Evolutionary conservation across 352 stramenopile species (phyloP), one percentile per base, ranked within the genome.

Genomic region (Plasmopara muralis): DNA sequence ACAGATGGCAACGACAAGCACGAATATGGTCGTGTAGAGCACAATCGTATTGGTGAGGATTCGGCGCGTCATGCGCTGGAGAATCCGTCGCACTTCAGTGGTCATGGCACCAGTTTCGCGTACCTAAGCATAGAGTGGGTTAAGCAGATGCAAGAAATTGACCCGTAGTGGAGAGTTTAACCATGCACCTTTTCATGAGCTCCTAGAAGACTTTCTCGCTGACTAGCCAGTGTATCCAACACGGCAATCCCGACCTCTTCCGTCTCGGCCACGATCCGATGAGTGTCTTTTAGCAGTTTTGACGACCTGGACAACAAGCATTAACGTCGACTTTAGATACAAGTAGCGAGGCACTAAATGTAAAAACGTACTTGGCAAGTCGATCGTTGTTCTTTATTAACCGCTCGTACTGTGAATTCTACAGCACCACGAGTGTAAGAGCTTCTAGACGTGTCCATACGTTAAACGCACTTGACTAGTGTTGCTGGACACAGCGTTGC

Each of bases 1-100:
- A 57, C 65, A 84, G 45, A 92, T 92, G 6, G 74, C 67, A 14
- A 64, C 64, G 15, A 87, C 56, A 53, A 92, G 76, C 10, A 84
- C 46, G 29, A 74, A 68, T 50, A 92, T 89, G 34, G 81, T 76
- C 39, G 74, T 87, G 62, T 87, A 91, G 47, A 91, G 64, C 46
- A 88, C 75, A 53, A 89, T 83, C 5, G 64, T 82, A 66, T 91
- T 87, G 47, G 77, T 89, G 57, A 89, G 68, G 43, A 87, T 74
- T 35, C 81, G 81, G 4, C 79, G 78, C 39, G 74, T 78, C 81
- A 91, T 89, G 28, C 74, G 76, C 64, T 87, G 70, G 38, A 91
- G 43, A 29, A 91, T 72, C 28, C 77, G 76, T 4, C 77, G 59
- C 29, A 78, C 78, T 44, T 91, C 81, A 30, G 60, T 71, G 20